Evolutionary conservation across 345 rosid species (phyloP).

Genomic region (Eutrema yunnanense): DNA sequence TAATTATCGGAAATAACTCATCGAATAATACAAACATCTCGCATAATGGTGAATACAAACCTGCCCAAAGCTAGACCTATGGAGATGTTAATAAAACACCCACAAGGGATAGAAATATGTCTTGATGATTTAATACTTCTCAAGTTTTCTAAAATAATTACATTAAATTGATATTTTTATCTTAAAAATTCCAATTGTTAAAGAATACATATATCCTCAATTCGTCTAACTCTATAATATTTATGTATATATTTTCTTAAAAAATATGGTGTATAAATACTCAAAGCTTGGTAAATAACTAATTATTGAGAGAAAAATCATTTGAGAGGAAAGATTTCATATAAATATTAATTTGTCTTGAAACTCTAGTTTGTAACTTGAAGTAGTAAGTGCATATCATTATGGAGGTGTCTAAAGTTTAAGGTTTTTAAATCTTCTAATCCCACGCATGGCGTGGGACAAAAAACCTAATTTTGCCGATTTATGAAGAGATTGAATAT

Average conservation of each 20-base stretch:
- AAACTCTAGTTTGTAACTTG: not conserved
- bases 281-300: not conserved
- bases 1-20: too few species aligned
- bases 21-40: too few species aligned
- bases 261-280: not conserved
- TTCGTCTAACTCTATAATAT: not conserved
- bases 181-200: not conserved
- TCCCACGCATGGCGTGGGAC: too few species aligned
- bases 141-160: not conserved
- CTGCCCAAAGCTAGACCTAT: too few species aligned
- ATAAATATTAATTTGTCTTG: not conserved
- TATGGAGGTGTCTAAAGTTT: too few species aligned
- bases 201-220: not conserved
- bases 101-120: not conserved
- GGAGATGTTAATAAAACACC: too few species aligned
- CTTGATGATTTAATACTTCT: not conserved
- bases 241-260: not conserved
- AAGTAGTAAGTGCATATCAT: not conserved
- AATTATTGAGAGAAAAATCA: not conserved
- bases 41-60: too few species aligned
- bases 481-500: not conserved
- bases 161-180: not conserved
- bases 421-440: too few species aligned
- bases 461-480: not conserved
- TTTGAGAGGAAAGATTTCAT: not conserved